A percentile compares a stretch with the other conserved stretches of the same genome.
These are phyloP conservation scores for Backusella macrospora DNA, from an alignment of 192 early-diverging fungal genomes.

Conservation along the genomic window DNA sequence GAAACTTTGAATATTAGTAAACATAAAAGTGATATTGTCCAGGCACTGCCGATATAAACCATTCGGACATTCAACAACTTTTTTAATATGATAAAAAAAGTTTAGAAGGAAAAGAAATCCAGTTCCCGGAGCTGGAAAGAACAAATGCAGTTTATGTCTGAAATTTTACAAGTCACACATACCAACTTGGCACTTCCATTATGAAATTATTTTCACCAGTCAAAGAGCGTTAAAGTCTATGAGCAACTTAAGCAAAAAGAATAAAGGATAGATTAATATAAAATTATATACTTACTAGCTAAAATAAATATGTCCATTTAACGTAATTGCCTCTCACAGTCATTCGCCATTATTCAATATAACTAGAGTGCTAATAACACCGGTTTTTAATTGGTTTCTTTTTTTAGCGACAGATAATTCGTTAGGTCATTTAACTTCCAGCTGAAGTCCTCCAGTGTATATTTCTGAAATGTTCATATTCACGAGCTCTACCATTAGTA, in stretches of 20 bases:
- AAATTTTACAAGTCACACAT: neutral
- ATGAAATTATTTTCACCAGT: neutral
- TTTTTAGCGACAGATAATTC: neutral
- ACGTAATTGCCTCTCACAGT: neutral
- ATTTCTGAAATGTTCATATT: neutral
- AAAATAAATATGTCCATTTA: neutral
- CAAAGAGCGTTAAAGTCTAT: neutral
- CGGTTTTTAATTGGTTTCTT: neutral
- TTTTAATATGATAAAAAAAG: neutral
- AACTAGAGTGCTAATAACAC: neutral
- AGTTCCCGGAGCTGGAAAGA: neutral
- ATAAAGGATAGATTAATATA: neutral
- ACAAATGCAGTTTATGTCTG: neutral
- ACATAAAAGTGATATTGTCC: neutral
- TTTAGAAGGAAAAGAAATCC: neutral
- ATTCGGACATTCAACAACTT: conserved; percentile 11
- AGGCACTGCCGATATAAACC: neutral
- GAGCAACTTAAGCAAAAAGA: neutral
- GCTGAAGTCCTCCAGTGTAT: neutral
- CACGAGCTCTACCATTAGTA: neutral
- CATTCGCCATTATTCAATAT: neutral
- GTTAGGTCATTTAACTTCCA: neutral
- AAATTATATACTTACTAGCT: neutral
- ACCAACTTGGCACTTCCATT: neutral
- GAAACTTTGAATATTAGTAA: neutral